These are phyloP conservation scores for Colletotrichum destructivum DNA, from an alignment of 2,329 filamentous ascomycete species.

Conservation along the genomic window DNA sequence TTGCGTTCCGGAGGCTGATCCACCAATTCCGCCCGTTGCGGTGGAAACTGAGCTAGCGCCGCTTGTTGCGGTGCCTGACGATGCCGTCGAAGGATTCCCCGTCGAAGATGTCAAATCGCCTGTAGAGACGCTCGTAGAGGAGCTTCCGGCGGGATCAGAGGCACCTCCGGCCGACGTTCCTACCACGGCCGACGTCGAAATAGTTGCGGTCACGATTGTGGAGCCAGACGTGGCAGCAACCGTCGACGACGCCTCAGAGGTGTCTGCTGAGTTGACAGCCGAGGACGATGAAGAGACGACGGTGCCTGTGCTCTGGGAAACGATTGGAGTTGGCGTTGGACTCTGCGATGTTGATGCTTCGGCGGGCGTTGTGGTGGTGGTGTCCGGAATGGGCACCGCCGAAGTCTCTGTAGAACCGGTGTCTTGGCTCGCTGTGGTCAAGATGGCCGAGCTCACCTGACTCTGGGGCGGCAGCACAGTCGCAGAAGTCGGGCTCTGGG, in stretches of 20 bases:
- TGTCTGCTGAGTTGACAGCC: conserved; percentile 7
- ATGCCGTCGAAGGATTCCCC: neutral
- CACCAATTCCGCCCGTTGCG: neutral
- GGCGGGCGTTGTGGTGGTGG: conserved; percentile 17
- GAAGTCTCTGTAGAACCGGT: conserved; percentile 29
- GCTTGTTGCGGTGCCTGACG: neutral
- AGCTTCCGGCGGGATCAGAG: neutral
- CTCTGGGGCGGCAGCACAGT: conserved; percentile 51
- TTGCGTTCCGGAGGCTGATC: neutral
- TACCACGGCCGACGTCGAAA: neutral
- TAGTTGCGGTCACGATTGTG: neutral
- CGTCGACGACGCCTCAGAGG: neutral
- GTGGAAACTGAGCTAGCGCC: neutral
- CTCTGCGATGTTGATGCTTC: conserved; percentile 7
- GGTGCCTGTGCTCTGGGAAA: conserved; percentile 15
- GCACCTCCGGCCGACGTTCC: neutral
- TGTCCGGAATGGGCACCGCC: conserved; percentile 29
- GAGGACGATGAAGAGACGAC: conserved; percentile 24
- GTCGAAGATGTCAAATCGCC: conserved; percentile 3
- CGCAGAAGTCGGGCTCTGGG: conserved; percentile 41
- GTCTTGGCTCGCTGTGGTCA: conserved; percentile 42
- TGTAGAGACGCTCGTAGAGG: neutral
- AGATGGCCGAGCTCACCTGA: conserved; percentile 39
- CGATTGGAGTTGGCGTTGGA: neutral
- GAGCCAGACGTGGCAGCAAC: conserved; percentile 1